A percentile compares a stretch with the other conserved stretches of the same genome.
Conservation (phyloP, 129 eudicot genomes). For the Cynara cardunculus region DNA sequence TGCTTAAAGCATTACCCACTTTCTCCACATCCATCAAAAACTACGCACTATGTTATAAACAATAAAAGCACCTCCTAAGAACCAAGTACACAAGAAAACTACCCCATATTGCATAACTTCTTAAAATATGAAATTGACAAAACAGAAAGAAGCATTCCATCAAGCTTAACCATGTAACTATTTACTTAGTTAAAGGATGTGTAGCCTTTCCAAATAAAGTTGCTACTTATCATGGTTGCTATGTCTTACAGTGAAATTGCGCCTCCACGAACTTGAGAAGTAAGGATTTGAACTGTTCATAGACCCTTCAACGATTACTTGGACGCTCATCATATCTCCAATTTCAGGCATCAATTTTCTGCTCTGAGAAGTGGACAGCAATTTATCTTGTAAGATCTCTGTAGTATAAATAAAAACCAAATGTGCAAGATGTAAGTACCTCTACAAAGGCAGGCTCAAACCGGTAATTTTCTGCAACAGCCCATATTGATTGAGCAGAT, state of each 20-base stretch:
- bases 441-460: constrained; percentile 94
- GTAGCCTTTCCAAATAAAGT: neutral
- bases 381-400: constrained; percentile 8
- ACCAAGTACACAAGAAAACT: neutral
- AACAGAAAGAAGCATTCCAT: neutral
- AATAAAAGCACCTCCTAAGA: neutral
- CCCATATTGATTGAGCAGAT: constrained; percentile 65
- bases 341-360: constrained; percentile 47
- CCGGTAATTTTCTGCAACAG: constrained; percentile 92
- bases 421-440: constrained; percentile 41
- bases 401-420: neutral
- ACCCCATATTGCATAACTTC: neutral
- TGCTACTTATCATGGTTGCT: neutral
- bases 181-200: neutral
- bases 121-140: neutral
- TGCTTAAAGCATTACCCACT: neutral
- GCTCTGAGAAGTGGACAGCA: constrained; percentile 22
- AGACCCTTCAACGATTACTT: constrained; percentile 62
- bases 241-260: constrained; percentile 54
- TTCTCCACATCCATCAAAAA: neutral
- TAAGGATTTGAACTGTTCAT: constrained; percentile 97
- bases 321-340: constrained; percentile 75
- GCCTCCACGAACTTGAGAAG: constrained; percentile 95
- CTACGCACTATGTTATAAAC: neutral
- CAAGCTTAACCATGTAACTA: neutral